Percentiles rank a stretch among this genome's conserved stretches.
These are phyloP conservation scores for Pichia manshurica DNA, from an alignment of 805 yeast genomes.

Conservation along the genomic window DNA sequence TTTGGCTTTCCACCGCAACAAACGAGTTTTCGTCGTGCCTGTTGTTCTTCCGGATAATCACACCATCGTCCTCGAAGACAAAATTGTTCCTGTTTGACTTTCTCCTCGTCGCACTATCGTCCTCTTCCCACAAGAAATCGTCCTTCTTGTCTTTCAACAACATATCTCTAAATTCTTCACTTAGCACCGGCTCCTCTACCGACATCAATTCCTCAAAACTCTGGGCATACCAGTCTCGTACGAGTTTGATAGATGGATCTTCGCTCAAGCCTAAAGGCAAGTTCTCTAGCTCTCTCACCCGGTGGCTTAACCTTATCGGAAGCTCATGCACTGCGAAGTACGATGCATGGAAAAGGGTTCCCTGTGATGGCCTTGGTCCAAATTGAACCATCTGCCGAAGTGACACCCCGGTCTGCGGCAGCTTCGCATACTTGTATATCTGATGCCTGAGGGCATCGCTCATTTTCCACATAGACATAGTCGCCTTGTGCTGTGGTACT, in stretches of 20 bases:
- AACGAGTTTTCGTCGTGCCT: conserved; percentile 8
- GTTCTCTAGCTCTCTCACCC: conserved; percentile 77
- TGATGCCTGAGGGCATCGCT: conserved; percentile 45
- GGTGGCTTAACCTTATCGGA: conserved; percentile 79
- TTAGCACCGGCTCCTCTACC: conserved; percentile 48
- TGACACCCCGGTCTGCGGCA: conserved; percentile 80
- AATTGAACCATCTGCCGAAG: conserved; percentile 87
- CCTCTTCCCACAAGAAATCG: conserved; percentile 26
- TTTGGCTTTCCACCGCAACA: neutral
- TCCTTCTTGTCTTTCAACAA: conserved; percentile 19
- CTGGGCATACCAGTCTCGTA: conserved; percentile 86
- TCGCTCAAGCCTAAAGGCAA: conserved; percentile 70
- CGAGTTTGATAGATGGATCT: conserved; percentile 71
- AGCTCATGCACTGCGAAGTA: conserved; percentile 81
- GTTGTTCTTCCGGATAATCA: conserved; percentile 23
- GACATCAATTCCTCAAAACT: conserved; percentile 77
- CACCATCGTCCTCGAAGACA: conserved; percentile 45
- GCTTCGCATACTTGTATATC: conserved; percentile 59
- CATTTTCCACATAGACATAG: conserved; percentile 37
- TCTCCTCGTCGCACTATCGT: neutral
- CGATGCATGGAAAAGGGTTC: conserved; percentile 74
- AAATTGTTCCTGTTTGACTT: conserved; percentile 9
- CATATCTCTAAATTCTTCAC: conserved; percentile 37
- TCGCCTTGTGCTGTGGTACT: neutral
- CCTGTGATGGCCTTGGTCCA: conserved; percentile 74